Percentiles rank a stretch among this genome's conserved stretches.
These are phyloP conservation scores for Seiridium cupressi DNA, from an alignment of 2,329 filamentous ascomycete genomes.

Conservation along the genomic window DNA sequence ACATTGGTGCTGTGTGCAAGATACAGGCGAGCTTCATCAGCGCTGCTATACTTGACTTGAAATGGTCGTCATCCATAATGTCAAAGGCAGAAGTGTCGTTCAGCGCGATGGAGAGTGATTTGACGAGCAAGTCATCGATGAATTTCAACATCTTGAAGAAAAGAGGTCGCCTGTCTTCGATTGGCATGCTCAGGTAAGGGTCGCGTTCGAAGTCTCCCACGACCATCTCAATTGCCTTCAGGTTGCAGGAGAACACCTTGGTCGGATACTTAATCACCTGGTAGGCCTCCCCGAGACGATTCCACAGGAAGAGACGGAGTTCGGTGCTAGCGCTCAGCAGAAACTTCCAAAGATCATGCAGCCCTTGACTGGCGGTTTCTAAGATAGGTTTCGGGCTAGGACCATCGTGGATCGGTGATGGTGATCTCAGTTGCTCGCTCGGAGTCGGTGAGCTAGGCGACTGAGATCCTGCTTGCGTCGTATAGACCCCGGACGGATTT, in stretches of 20 bases:
- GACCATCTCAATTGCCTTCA: conserved; percentile 84
- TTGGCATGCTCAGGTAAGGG: conserved; percentile 57
- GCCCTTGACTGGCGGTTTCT: conserved; percentile 52
- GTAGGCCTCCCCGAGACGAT: conserved; percentile 86
- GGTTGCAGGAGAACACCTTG: conserved; percentile 83
- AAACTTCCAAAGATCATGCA: conserved; percentile 82
- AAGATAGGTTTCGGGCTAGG: conserved; percentile 37
- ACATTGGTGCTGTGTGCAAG: conserved; percentile 75
- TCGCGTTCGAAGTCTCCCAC: conserved; percentile 62
- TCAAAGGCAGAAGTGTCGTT: conserved; percentile 73
- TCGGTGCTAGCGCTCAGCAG: conserved; percentile 78
- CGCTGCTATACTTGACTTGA: conserved; percentile 70
- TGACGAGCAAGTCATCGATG: conserved; percentile 72
- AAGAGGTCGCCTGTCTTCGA: conserved; percentile 64
- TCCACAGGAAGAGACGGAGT: conserved; percentile 84
- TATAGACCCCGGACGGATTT: conserved; percentile 63
- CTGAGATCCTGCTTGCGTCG: conserved; percentile 20
- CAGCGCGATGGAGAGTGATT: conserved; percentile 66
- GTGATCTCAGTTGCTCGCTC: conserved; percentile 12
- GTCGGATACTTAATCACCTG: conserved; percentile 79
- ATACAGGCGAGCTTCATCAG: conserved; percentile 71
- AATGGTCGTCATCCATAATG: conserved; percentile 77
- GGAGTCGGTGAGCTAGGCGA: conserved; percentile 15
- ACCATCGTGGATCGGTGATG: conserved; percentile 18
- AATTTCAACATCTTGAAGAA: conserved; percentile 77